These are phyloP conservation scores for Lachnellula subtilissima DNA, from an alignment of 2,329 filamentous ascomycete species.

Conservation along the genomic window DNA sequence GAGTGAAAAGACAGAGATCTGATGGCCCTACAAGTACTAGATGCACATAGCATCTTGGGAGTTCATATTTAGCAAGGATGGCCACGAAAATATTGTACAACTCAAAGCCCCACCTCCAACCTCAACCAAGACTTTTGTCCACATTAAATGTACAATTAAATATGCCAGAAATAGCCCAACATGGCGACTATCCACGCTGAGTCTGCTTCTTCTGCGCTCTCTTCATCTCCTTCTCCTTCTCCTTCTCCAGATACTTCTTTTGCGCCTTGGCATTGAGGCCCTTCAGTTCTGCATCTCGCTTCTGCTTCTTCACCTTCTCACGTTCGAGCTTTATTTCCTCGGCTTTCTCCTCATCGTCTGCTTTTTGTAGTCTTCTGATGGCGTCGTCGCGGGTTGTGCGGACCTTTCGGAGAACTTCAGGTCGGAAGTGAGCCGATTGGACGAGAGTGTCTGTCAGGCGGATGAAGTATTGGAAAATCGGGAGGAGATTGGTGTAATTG, in stretches of 20 bases:
- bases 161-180: background rate
- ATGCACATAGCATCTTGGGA: background rate
- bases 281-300: constrained; percentile 78
- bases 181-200: constrained; percentile 24
- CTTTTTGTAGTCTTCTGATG: constrained; percentile 72
- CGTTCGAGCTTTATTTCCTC: constrained; percentile 70
- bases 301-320: constrained; percentile 77
- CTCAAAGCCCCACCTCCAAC: too few species aligned
- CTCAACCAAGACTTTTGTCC: background rate
- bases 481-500: constrained; percentile 61
- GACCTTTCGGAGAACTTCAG: constrained; percentile 84
- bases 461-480: constrained; percentile 77
- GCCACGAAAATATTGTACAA: background rate
- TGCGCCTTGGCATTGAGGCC: constrained; percentile 75
- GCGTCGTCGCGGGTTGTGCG: constrained; percentile 74
- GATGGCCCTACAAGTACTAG: too few species aligned
- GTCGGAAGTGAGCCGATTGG: constrained; percentile 74
- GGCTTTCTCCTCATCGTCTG: constrained; percentile 73
- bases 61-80: background rate
- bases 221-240: constrained; percentile 67
- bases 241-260: constrained; percentile 78
- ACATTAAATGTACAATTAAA: background rate
- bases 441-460: constrained; percentile 81
- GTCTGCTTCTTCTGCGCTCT: constrained; percentile 61
- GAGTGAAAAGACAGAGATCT: too few species aligned